These are phyloP conservation scores for Ciborinia camelliae DNA, from an alignment of 2,329 filamentous ascomycete genomes.

Conservation along the genomic window DNA sequence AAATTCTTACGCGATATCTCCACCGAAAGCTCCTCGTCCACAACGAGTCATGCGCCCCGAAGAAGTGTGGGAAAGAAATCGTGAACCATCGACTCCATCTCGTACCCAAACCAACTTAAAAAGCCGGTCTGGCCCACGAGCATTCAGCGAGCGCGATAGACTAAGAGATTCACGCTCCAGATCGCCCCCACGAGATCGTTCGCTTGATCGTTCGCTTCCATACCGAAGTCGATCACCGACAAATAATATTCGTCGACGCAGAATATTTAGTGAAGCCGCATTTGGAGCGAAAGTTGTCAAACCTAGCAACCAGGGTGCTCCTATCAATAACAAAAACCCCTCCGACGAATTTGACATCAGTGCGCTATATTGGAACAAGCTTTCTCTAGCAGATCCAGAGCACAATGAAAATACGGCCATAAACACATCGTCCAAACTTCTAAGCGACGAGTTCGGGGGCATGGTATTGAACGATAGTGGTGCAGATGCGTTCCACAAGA, in stretches of 20 bases:
- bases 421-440: fast-evolving
- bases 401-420: neutral
- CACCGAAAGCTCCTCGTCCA: neutral
- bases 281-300: neutral
- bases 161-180: neutral
- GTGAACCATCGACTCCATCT: neutral
- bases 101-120: fast-evolving
- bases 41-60: neutral
- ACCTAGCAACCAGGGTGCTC: too few species aligned
- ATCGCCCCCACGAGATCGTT: neutral
- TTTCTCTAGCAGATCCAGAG: neutral
- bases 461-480: neutral
- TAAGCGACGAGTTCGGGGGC: fast-evolving
- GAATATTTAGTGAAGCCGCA: too few species aligned
- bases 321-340: fast-evolving
- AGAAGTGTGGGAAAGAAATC: neutral
- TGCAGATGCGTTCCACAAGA: neutral
- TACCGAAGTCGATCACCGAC: neutral
- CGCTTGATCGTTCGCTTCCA: neutral
- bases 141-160: fast-evolving
- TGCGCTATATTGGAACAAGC: neutral
- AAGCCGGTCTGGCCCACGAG: fast-evolving
- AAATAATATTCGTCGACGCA: fast-evolving
- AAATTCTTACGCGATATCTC: neutral
- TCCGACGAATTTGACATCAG: too few species aligned